Conservation (phyloP, 768 basidiomycete species). For the Kwoniella mangroviensis region DNA sequence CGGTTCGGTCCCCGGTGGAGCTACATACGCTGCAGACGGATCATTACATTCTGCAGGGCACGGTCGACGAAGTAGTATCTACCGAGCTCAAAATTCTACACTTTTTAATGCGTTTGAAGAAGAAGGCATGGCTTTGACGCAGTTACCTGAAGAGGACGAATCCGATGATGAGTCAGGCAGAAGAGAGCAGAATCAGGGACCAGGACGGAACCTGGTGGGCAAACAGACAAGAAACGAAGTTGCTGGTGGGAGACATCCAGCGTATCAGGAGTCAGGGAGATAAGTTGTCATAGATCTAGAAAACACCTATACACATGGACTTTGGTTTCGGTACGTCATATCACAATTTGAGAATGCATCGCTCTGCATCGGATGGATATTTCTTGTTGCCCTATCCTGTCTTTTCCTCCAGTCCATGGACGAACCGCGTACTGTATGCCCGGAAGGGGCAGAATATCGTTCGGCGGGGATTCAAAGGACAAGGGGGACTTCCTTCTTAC, state of each 20-base stretch:
- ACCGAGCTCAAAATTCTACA: conserved; percentile 68
- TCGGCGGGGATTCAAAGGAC: too few species aligned
- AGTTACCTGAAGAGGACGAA: conserved; percentile 71
- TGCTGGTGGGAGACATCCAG: conserved; percentile 44
- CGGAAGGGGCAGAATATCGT: too few species aligned
- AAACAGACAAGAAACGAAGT: conserved; percentile 23
- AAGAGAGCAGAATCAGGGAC: conserved; percentile 17
- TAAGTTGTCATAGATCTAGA: conserved; percentile 1
- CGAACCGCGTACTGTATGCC: too few species aligned
- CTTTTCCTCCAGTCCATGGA: too few species aligned
- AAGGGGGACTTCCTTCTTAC: too few species aligned
- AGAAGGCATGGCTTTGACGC: conserved; percentile 66
- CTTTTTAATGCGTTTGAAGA: conserved; percentile 77
- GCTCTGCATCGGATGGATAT: not conserved
- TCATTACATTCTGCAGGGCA: conserved; percentile 62
- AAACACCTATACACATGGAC: not conserved
- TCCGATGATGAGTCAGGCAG: conserved; percentile 60
- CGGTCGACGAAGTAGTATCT: conserved; percentile 69
- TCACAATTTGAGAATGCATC: conserved; percentile 5
- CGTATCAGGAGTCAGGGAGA: conserved; percentile 29
- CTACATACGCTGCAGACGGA: conserved; percentile 54
- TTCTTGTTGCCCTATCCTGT: too few species aligned
- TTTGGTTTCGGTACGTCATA: conserved; percentile 1
- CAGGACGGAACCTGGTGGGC: conserved; percentile 33
- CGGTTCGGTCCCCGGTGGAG: conserved; percentile 33